Base-by-base conservation (phyloP, 2,329 filamentous ascomycete genomes). In the Orbilia brochopaga region DNA sequence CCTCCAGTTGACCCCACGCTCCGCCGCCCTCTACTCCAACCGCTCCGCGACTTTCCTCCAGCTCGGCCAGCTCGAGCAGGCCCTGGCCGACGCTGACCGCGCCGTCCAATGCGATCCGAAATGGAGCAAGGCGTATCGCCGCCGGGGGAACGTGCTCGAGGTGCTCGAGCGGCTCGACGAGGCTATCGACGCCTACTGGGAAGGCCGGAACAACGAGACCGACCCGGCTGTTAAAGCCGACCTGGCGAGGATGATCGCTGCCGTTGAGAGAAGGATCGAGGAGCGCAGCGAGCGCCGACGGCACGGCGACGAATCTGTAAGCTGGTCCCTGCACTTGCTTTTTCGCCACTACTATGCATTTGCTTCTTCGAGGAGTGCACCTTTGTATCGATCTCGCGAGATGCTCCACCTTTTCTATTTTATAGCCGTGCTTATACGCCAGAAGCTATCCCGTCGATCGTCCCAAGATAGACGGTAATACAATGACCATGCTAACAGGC, bases 21-120 rank as follows among this genome's bases (percentile, higher is more conserved):
- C 75, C 1, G 63, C 73, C 10, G 66, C 73, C 5, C 75, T 76
- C 51, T 76, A 76, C 59, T 76, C 75, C 8, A 76, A 76, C 56
- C 74, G 75, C 35, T 74, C 75, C 13, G 75, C 75, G 5, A 67
- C 75, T 3, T 66, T 75, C 15, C 60, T 76, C 40, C 73, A 74
- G 8, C 69, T 76, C 35, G 73, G 74, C 8, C 75, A 76, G 32
- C 69, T 75, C 27, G 56, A 64, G 15, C 73, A 74, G 10, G 75
- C 75, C 6, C 48, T 76, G 6, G 65, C 74, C 46, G 75, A 76
- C 60, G 75, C 75, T 48, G 75, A 75, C 35, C 63, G 53, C 44
- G 73, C 74, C 10, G 73, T 75, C 30, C 66, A 76, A 56, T 72
- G 63, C 30, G 73, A 76, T 50, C 74, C 75, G 2, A 76, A 64